Conservation (phyloP, 2,329 filamentous ascomycete genomes). For the Trichoderma arundinaceum region DNA sequence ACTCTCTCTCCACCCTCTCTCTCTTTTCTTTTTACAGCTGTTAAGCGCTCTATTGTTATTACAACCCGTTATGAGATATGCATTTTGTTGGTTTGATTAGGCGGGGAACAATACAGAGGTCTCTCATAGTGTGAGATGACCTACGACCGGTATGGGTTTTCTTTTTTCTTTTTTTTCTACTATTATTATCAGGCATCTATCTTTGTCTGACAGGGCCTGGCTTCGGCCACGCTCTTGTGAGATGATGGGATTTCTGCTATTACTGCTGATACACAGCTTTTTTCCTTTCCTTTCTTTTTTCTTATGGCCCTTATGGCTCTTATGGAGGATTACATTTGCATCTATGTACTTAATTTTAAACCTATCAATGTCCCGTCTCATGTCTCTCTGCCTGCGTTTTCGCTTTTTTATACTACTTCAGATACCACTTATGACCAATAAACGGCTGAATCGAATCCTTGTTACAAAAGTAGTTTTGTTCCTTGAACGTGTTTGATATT, state of each 20-base stretch:
- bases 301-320: too few relatives aligned
- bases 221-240: neutral
- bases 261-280: constrained; percentile 10
- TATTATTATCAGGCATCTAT: neutral
- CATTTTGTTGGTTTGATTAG: constrained; percentile 21
- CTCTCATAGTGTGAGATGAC: constrained; percentile 22
- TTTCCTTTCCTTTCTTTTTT: neutral
- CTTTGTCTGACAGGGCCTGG: neutral
- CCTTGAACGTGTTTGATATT: neutral
- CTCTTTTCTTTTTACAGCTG: constrained; percentile 10
- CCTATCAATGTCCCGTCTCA: neutral
- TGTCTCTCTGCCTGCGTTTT: constrained; percentile 11
- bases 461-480: neutral
- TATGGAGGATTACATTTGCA: constrained; percentile 2
- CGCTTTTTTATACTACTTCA: constrained; percentile 5
- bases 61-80: constrained; percentile 28
- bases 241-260: constrained; percentile 4
- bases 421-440: constrained; percentile 33
- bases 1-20: neutral
- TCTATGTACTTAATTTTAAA: constrained; percentile 28
- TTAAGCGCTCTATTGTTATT: constrained; percentile 25
- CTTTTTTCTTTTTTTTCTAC: constrained; percentile 18
- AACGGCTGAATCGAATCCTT: constrained; percentile 15
- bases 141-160: constrained; percentile 21
- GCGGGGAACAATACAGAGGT: constrained; percentile 18